These are phyloP conservation scores for Petunia axillaris DNA, from an alignment of 257 asterid species.

Conservation along the genomic window DNA sequence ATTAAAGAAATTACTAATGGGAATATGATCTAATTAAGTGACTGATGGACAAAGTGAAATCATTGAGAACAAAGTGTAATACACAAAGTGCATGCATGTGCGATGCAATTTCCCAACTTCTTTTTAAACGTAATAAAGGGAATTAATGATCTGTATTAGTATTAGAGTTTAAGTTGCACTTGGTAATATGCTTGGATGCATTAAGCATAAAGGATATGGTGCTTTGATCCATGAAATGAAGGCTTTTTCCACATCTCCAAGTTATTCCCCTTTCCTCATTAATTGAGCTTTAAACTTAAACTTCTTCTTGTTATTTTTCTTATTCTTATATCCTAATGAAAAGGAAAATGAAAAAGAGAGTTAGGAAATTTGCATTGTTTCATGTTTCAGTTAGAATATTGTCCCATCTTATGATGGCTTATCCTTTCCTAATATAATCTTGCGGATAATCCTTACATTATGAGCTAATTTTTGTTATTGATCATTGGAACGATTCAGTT, in stretches of 20 bases:
- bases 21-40: background rate
- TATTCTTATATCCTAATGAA: too few relatives aligned
- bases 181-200: background rate
- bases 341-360: background rate
- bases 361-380: too few relatives aligned
- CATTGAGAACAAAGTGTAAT: too few relatives aligned
- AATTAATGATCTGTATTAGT: background rate
- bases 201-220: background rate
- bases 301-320: background rate
- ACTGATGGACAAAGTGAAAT: background rate
- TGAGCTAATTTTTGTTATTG: too few relatives aligned
- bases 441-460: too few relatives aligned
- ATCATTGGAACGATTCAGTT: too few relatives aligned
- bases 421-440: too few relatives aligned
- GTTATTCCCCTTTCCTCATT: background rate
- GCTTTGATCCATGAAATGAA: background rate
- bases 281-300: background rate
- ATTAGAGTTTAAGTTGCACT: background rate
- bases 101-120: background rate
- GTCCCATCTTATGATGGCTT: too few relatives aligned
- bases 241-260: background rate
- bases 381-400: too few relatives aligned
- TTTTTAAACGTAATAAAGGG: background rate
- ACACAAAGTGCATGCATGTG: background rate
- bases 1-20: slow-evolving; percentile 28